Conservation (phyloP, 306 rosid species). For the Cicer chorassanicum region DNA sequence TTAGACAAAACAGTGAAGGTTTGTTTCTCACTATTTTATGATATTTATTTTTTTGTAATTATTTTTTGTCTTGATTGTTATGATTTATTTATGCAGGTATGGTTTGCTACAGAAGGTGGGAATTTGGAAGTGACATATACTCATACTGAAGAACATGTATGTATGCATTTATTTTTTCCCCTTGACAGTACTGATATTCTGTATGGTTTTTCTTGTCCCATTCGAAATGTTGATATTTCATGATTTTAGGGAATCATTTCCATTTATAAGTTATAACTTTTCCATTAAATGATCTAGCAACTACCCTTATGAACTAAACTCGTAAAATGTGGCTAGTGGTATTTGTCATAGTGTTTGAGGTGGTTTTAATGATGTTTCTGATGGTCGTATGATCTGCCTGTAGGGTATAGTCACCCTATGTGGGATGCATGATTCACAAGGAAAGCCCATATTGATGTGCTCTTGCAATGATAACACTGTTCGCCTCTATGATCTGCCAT, state of each 20-base stretch:
- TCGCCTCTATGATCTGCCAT: conserved; percentile 90
- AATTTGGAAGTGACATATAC: conserved; percentile 90
- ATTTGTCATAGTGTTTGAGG: conserved; percentile 18
- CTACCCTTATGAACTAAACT: conserved; percentile 19
- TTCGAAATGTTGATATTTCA: conserved; percentile 31
- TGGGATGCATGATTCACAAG: conserved; percentile 90
- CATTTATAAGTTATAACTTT: neutral
- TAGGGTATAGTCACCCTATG: conserved; percentile 85
- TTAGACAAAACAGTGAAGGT: conserved; percentile 93
- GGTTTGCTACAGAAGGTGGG: conserved; percentile 90
- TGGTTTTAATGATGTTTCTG: conserved; percentile 18
- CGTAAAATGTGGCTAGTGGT: conserved; percentile 2
- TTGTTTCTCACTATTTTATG: conserved; percentile 35
- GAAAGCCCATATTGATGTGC: conserved; percentile 85
- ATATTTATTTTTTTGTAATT: neutral
- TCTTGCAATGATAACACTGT: conserved; percentile 89
- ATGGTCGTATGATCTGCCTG: conserved; percentile 37
- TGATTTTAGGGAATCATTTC: conserved; percentile 11
- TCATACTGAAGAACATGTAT: conserved; percentile 85
- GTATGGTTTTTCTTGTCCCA: neutral
- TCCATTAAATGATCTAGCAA: conserved; percentile 8
- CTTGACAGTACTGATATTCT: conserved; percentile 1
- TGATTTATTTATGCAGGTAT: conserved; percentile 64
- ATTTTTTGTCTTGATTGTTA: neutral
- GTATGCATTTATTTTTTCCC: conserved; percentile 35